Percentiles rank a stretch among this genome's conserved stretches.
These are phyloP conservation scores for Balakata baccata DNA, from an alignment of 345 rosid genomes.

Conservation along the genomic window DNA sequence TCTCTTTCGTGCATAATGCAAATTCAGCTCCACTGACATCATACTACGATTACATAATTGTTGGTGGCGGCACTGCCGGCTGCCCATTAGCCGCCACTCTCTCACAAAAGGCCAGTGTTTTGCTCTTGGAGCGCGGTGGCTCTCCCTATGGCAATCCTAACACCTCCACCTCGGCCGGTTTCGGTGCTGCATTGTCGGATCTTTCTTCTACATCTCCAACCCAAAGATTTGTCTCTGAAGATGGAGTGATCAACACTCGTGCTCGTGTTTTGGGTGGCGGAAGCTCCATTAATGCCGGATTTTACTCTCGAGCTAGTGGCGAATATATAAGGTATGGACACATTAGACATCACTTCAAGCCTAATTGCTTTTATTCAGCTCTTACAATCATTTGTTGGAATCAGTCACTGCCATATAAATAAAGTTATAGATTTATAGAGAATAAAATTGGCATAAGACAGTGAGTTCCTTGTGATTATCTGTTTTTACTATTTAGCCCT, in stretches of 20 bases:
- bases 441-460: too few species aligned
- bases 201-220: constrained; percentile 24
- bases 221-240: constrained; percentile 19
- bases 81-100: too few species aligned
- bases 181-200: constrained; percentile 25
- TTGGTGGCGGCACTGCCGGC: constrained; percentile 26
- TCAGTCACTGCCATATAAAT: too few species aligned
- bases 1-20: constrained; percentile 9
- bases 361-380: too few species aligned
- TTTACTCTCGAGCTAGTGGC: constrained; percentile 11
- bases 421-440: too few species aligned
- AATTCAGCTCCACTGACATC: constrained; percentile 19
- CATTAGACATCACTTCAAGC: too few species aligned
- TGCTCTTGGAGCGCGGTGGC: neutral
- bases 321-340: constrained; percentile 10
- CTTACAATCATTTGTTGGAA: too few species aligned
- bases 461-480: too few species aligned
- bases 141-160: constrained; percentile 28
- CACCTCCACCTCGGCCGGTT: constrained; percentile 15
- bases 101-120: too few species aligned
- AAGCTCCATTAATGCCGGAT: constrained; percentile 18
- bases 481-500: too few species aligned
- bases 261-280: constrained; percentile 24
- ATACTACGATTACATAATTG: constrained; percentile 30
- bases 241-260: constrained; percentile 2